Evolutionary conservation across 2,329 filamentous ascomycete species (phyloP), one percentile per base, ranked within the genome.

Genomic region (Elsinoe fawcettii): DNA sequence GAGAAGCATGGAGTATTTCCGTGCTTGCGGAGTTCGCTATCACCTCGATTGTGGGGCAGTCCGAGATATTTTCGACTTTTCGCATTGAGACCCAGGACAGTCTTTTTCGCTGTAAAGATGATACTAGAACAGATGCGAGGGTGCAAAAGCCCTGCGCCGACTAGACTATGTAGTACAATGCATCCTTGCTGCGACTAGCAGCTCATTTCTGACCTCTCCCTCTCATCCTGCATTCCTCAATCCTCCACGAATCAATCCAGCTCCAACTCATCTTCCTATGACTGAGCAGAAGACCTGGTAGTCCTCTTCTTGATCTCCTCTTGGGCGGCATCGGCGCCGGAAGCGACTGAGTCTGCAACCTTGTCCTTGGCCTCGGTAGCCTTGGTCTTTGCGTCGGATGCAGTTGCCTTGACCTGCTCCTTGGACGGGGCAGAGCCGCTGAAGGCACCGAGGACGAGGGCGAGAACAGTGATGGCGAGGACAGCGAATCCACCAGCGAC

Each of bases 401-500:
- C 84, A 65, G 86, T 81, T 63, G 87, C 87, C 72, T 88, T 87
- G 69, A 78, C 79, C 66, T 85, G 73, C 67, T 75, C 81, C 63
- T 87, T 82, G 46, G 87, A 80, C 43, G 88, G 74, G 51, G 77
- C 75, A 61, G 72, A 77, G 58, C 81, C 79, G 64, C 81, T 78
- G 66, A 92, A 73, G 62, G 87, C 75, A 65, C 82, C 80, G 61
- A 87, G 74, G 62, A 95, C 73, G 62, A 96, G 66, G 63, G 86
- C 83, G 60, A 95, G 70, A 64, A 93, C 69, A 51, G 86, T 84
- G 58, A 90, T 75, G 46, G 85, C 70, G 62, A 90, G 71, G 63
- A 85, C 87, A 68, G 78, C 87, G 67, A 95, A 76, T 68, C 84
- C 88, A 69, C 84, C 90, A 62, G 90, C 89, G 65, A 95, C 86